Evolutionary conservation across 2,329 filamentous ascomycete species (phyloP).

Genomic region (Pseudocercospora eumusae): DNA sequence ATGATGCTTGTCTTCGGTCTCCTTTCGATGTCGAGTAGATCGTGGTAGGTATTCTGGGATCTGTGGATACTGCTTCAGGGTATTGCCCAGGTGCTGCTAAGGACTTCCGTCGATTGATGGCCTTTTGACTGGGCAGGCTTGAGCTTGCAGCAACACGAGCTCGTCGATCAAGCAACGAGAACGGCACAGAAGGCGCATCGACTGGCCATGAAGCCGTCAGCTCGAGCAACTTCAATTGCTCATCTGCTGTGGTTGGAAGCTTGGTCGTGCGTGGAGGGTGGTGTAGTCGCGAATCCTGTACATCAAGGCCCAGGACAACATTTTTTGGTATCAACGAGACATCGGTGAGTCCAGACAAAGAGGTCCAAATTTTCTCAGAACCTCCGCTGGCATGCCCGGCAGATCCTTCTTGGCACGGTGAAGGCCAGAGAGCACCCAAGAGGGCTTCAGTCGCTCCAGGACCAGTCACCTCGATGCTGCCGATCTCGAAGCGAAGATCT

Average conservation of each 20-base stretch:
- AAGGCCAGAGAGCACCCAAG: slow-evolving; percentile 64
- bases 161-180: slow-evolving; percentile 66
- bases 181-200: slow-evolving; percentile 51
- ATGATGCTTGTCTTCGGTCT: slow-evolving; percentile 62
- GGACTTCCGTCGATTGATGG: slow-evolving; percentile 74
- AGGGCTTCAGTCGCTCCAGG: slow-evolving; percentile 80
- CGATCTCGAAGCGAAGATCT: slow-evolving; percentile 71
- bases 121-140: slow-evolving; percentile 72
- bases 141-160: slow-evolving; percentile 65
- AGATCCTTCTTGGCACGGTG: slow-evolving; percentile 6
- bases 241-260: slow-evolving; percentile 28
- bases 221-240: slow-evolving; percentile 54
- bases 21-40: slow-evolving; percentile 52
- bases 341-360: slow-evolving; percentile 63
- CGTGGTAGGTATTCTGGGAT: slow-evolving; percentile 77
- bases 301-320: slow-evolving; percentile 69
- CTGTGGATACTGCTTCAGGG: slow-evolving; percentile 59
- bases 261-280: slow-evolving; percentile 66
- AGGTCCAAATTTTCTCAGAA: slow-evolving; percentile 49
- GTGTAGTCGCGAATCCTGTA: slow-evolving; percentile 76
- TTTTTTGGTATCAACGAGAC: slow-evolving; percentile 69
- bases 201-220: slow-evolving; percentile 68
- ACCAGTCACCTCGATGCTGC: slow-evolving; percentile 68
- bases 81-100: slow-evolving; percentile 63
- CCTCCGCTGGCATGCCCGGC: slow-evolving; percentile 46